Evolutionary conservation across 73 alveolate species (phyloP).

Genomic region (Diophrys sp.): DNA sequence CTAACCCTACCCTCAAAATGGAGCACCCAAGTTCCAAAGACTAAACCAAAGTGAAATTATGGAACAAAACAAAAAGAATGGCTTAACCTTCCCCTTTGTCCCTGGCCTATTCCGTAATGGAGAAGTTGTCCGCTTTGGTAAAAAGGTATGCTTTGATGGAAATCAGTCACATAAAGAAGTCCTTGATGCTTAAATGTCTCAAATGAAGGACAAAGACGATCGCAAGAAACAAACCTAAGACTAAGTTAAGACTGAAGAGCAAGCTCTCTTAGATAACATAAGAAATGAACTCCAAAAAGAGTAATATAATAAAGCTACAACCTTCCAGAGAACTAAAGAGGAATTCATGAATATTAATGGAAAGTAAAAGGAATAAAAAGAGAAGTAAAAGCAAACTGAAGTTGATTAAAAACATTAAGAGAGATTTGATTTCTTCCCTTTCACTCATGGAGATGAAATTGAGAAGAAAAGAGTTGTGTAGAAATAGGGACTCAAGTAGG

Average conservation of each 20-base stretch:
- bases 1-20: constrained; percentile 6
- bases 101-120: constrained; percentile 12
- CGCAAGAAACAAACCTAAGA: not conserved
- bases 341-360: not conserved
- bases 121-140: constrained; percentile 3
- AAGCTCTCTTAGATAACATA: not conserved
- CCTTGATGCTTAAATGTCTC: constrained; percentile 6
- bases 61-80: not conserved
- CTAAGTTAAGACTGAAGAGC: constrained; percentile 8
- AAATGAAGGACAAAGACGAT: constrained; percentile 10
- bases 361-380: not conserved
- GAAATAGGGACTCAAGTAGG: not conserved
- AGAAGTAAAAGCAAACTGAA: not conserved
- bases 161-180: constrained; percentile 14
- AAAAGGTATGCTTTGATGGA: constrained; percentile 21
- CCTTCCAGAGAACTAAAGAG: not conserved
- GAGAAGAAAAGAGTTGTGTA: constrained; percentile 16
- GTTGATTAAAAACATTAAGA: not conserved
- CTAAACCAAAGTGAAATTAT: not conserved
- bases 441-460: constrained; percentile 30
- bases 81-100: constrained; percentile 8
- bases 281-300: constrained; percentile 8
- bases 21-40: not conserved
- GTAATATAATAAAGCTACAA: not conserved
- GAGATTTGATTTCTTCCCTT: constrained; percentile 19